These are phyloP conservation scores for Guadua angustifolia DNA, from an alignment of 176 grass and related monocot genomes.

Conservation along the genomic window DNA sequence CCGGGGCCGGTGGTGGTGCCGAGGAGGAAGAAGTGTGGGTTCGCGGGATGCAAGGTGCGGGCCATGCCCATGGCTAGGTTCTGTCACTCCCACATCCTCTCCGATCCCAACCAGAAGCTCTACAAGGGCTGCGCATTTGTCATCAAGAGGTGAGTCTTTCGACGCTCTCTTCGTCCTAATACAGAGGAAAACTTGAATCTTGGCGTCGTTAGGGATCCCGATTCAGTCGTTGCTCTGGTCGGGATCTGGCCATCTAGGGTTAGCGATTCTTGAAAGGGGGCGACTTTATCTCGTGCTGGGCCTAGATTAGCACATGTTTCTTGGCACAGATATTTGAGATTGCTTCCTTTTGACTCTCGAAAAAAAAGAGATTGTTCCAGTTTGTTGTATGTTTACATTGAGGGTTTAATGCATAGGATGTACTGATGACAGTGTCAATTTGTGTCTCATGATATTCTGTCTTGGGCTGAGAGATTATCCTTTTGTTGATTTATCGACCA, in stretches of 20 bases:
- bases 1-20: constrained; percentile 24
- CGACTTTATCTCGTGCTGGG: neutral
- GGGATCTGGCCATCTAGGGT: constrained; percentile 44
- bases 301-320: constrained; percentile 1
- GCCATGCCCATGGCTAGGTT: constrained; percentile 81
- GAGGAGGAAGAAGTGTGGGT: constrained; percentile 77
- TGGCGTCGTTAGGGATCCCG: constrained; percentile 23
- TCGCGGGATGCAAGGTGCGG: constrained; percentile 81
- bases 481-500: neutral
- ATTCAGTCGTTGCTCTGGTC: neutral
- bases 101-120: constrained; percentile 68
- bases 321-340: neutral
- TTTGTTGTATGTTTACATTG: neutral
- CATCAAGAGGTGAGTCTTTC: constrained; percentile 58
- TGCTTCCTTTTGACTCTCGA: neutral
- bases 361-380: neutral
- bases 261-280: neutral
- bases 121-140: constrained; percentile 80
- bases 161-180: neutral
- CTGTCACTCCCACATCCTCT: constrained; percentile 86
- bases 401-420: neutral
- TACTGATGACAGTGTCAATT: neutral
- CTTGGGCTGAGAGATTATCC: neutral
- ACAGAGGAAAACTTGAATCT: constrained; percentile 14
- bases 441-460: neutral